Evolutionary conservation across 2,329 filamentous ascomycete genomes (phyloP).

Genomic region (Epichloe elymi): DNA sequence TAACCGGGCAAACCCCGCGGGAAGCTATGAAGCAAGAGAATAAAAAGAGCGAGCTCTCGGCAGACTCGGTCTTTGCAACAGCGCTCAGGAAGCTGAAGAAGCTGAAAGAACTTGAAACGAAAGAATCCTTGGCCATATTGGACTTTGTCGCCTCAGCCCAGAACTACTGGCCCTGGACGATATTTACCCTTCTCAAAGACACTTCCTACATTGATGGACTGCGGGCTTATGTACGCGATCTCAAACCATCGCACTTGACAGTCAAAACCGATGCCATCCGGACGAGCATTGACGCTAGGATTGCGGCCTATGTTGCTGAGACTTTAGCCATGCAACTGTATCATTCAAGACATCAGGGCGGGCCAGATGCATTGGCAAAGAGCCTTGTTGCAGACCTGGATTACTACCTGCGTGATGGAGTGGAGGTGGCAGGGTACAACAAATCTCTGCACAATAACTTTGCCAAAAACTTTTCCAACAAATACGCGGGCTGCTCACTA

Average conservation of each 20-base stretch:
- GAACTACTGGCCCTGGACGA: slow-evolving; percentile 93
- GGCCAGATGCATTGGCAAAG: slow-evolving; percentile 51
- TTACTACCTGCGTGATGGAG: slow-evolving; percentile 69
- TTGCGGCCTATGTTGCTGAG: slow-evolving; percentile 75
- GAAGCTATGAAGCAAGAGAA: slow-evolving; percentile 50
- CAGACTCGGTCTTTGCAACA: slow-evolving; percentile 56
- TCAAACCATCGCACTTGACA: slow-evolving; percentile 38
- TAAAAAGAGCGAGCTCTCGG: slow-evolving; percentile 34
- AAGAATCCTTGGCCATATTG: slow-evolving; percentile 60
- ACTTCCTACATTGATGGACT: slow-evolving; percentile 59
- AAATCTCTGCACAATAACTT: slow-evolving; percentile 76
- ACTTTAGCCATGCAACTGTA: slow-evolving; percentile 87
- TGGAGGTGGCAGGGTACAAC: slow-evolving; percentile 74
- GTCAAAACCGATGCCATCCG: slow-evolving; percentile 41
- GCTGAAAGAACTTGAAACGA: slow-evolving; percentile 50
- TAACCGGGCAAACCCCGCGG: slow-evolving; percentile 76
- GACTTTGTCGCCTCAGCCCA: slow-evolving; percentile 81
- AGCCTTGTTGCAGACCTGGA: slow-evolving; percentile 60
- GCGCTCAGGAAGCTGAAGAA: slow-evolving; percentile 58
- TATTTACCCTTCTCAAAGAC: slow-evolving; percentile 65
- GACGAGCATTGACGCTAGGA: slow-evolving; percentile 49
- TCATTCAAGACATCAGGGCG: slow-evolving; percentile 64
- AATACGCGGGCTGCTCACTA: slow-evolving; percentile 62
- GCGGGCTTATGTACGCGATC: slow-evolving; percentile 51
- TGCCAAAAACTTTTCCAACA: slow-evolving; percentile 67